Percentiles rank a stretch among this genome's conserved stretches.
Evolutionary conservation across 345 rosid genomes (phyloP).

Genomic region (Acer negundo): DNA sequence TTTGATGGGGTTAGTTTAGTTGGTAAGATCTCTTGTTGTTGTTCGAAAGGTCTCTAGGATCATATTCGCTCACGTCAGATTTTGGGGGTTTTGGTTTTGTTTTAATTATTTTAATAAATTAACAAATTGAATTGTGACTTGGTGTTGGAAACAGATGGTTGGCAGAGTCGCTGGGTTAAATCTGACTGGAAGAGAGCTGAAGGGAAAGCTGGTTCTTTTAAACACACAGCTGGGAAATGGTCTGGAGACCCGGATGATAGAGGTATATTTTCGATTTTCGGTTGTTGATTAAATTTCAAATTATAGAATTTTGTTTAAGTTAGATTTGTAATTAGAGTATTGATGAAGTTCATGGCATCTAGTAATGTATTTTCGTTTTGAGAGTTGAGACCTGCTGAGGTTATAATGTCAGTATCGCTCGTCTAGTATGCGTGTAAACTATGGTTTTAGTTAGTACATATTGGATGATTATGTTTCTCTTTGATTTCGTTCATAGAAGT

Average conservation of each 20-base stretch:
- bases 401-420: neutral
- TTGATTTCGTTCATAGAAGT: too few species aligned
- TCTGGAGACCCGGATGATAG: conserved; percentile 41
- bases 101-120: too few species aligned
- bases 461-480: neutral
- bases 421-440: neutral
- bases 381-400: neutral
- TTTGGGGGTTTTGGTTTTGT: neutral
- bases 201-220: conserved; percentile 42
- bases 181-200: conserved; percentile 43
- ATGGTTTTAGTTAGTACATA: too few species aligned
- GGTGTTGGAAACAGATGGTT: conserved; percentile 34
- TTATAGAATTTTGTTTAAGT: neutral
- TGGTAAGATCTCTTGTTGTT: neutral
- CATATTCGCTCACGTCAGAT: neutral
- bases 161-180: conserved; percentile 48
- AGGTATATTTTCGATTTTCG: conserved; percentile 19
- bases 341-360: neutral
- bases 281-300: neutral
- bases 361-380: neutral
- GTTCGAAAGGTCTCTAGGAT: neutral
- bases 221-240: conserved; percentile 44
- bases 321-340: conserved; percentile 1
- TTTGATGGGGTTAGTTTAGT: neutral
- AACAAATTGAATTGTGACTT: neutral